phyloP scores from a whole-genome alignment of 2,329 filamentous ascomycete genomes.

The Cercospora sp. region DNA sequence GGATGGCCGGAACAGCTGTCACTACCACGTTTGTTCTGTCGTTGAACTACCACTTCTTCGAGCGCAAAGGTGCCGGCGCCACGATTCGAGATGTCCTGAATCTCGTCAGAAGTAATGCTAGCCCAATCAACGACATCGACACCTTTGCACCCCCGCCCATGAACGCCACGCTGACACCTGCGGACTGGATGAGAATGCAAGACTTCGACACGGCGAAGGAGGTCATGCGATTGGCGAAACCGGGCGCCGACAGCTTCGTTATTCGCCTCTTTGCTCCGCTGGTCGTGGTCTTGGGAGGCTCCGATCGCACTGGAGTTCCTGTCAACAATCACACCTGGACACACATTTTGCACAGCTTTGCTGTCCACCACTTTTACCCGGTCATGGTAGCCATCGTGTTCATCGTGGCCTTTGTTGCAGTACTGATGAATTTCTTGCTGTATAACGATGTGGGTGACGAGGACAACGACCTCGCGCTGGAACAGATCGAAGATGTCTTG shows the following conservation, averaged over 20 bases:
- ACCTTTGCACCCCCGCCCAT: slow-evolving; percentile 55
- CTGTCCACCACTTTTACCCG: slow-evolving; percentile 66
- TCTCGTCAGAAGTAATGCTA: slow-evolving; percentile 23
- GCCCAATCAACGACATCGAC: slow-evolving; percentile 31
- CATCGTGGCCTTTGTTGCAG: slow-evolving; percentile 62
- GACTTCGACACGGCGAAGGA: slow-evolving; percentile 77
- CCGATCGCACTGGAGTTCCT: slow-evolving; percentile 59
- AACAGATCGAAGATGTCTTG: slow-evolving; percentile 55
- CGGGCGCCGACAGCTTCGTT: slow-evolving; percentile 67
- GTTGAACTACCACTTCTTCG: slow-evolving; percentile 77
- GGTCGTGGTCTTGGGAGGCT: slow-evolving; percentile 68
- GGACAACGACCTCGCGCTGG: slow-evolving; percentile 45
- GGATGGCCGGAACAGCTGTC: slow-evolving; percentile 72
- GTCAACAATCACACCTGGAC: slow-evolving; percentile 51
- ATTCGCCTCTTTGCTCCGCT: slow-evolving; percentile 74
- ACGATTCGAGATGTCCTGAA: slow-evolving; percentile 36
- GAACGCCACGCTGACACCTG: slow-evolving; percentile 73
- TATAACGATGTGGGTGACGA: slow-evolving; percentile 60
- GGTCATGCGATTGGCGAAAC: slow-evolving; percentile 74
- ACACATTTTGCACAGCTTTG: slow-evolving; percentile 50
- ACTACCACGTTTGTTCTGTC: slow-evolving; percentile 71
- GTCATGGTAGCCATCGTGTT: slow-evolving; percentile 65
- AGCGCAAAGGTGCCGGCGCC: slow-evolving; percentile 50
- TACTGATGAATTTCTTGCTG: slow-evolving; percentile 73
- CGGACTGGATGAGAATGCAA: slow-evolving; percentile 73